These are phyloP conservation scores for Sporormia fimetaria DNA, from an alignment of 495 filamentous ascomycete species.

Conservation along the genomic window DNA sequence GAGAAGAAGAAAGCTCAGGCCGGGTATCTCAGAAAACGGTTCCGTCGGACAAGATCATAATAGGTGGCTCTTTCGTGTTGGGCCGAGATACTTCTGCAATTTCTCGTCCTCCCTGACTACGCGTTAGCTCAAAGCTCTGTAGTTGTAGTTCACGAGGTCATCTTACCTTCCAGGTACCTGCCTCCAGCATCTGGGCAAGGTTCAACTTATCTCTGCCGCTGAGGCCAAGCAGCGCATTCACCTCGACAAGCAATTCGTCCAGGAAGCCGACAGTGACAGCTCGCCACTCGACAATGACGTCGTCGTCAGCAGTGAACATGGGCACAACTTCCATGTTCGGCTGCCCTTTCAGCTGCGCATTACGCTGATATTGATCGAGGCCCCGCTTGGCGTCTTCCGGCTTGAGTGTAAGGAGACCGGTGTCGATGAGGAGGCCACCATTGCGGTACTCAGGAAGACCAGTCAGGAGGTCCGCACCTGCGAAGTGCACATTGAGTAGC, in stretches of 20 bases:
- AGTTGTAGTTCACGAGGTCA: neutral
- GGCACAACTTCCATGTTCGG: constrained; percentile 62
- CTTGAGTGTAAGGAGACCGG: constrained; percentile 70
- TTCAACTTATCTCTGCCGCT: constrained; percentile 46
- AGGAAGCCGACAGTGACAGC: constrained; percentile 73
- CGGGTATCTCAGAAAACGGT: constrained; percentile 69
- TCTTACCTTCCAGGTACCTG: constrained; percentile 91
- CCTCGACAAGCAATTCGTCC: constrained; percentile 60
- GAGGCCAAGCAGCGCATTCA: constrained; percentile 55
- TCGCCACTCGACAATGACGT: constrained; percentile 83
- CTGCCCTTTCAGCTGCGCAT: constrained; percentile 63
- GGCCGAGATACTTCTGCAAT: constrained; percentile 90
- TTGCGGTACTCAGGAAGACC: constrained; percentile 84
- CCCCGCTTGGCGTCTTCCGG: constrained; percentile 51
- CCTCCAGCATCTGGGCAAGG: constrained; percentile 72
- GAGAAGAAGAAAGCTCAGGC: constrained; percentile 8
- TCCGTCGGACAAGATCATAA: constrained; percentile 91
- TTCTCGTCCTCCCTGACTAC: constrained; percentile 75
- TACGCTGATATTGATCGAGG: constrained; percentile 56
- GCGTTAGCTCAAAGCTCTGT: constrained; percentile 4
- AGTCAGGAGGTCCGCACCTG: constrained; percentile 64
- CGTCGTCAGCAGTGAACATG: constrained; percentile 64
- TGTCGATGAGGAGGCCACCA: constrained; percentile 73
- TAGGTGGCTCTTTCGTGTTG: constrained; percentile 93
- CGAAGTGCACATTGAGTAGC: constrained; percentile 64